phyloP scores from a whole-genome alignment of 2,329 filamentous ascomycete species.

The Trichoderma sp. region DNA sequence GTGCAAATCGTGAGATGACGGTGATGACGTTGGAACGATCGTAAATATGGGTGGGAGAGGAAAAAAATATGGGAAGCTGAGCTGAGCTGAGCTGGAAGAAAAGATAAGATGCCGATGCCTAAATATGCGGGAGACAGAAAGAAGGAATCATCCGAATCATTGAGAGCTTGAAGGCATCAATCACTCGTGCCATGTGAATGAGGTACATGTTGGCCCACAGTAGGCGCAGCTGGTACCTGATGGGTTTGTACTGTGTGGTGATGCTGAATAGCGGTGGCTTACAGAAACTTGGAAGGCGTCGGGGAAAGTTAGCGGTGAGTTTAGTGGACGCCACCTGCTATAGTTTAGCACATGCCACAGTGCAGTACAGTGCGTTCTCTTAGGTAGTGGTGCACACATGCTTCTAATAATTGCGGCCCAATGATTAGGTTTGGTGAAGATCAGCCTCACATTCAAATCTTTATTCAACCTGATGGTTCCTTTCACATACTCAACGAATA shows the following conservation, averaged over 20 bases:
- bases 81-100: background rate
- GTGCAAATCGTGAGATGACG: background rate
- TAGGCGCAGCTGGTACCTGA: background rate
- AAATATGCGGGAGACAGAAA: background rate
- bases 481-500: background rate
- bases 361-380: background rate
- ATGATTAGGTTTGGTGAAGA: background rate
- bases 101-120: background rate
- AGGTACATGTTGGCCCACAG: background rate
- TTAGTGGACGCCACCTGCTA: background rate
- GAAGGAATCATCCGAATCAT: background rate
- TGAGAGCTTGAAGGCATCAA: background rate
- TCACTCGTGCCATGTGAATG: background rate
- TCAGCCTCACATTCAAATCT: background rate
- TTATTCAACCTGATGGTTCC: background rate
- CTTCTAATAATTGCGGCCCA: background rate
- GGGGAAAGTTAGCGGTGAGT: background rate
- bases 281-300: background rate
- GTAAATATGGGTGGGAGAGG: background rate
- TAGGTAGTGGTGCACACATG: background rate
- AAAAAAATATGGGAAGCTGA: background rate
- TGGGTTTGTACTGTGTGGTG: background rate
- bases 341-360: background rate
- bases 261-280: background rate
- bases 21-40: slow-evolving; percentile 8